Percentiles rank a stretch among this genome's conserved stretches.
phyloP scores from a whole-genome alignment of 495 filamentous ascomycete genomes.

The Trypethelium eluteriae region DNA sequence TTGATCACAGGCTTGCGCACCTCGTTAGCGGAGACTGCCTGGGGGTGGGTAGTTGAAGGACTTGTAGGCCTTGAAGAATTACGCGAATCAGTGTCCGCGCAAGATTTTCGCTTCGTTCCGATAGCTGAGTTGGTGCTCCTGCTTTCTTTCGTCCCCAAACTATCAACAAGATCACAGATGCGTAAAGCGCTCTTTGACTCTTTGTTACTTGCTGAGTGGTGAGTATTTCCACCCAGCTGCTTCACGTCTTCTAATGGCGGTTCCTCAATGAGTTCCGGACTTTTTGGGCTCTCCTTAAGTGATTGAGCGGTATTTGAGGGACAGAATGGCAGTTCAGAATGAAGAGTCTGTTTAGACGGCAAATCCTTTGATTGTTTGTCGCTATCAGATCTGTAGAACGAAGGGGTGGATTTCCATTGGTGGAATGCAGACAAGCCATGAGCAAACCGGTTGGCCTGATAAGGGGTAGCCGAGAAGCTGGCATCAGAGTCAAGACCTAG shows the following conservation, averaged over 20 bases:
- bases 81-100: neutral
- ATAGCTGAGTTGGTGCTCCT: neutral
- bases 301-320: neutral
- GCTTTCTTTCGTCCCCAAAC: neutral
- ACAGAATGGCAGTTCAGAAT: neutral
- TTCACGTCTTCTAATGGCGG: neutral
- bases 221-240: neutral
- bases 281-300: neutral
- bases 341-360: neutral
- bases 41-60: neutral
- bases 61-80: neutral
- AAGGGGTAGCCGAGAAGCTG: neutral
- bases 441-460: constrained; percentile 8
- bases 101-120: neutral
- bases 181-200: neutral
- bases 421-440: neutral
- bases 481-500: constrained; percentile 4
- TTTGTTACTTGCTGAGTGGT: neutral
- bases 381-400: neutral
- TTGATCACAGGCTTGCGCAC: neutral
- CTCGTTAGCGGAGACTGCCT: no score
- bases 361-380: neutral
- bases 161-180: constrained; percentile 7
- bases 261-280: neutral
- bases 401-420: neutral